phyloP scores from a whole-genome alignment of 257 asterid species.

The Sherardia arvensis region DNA sequence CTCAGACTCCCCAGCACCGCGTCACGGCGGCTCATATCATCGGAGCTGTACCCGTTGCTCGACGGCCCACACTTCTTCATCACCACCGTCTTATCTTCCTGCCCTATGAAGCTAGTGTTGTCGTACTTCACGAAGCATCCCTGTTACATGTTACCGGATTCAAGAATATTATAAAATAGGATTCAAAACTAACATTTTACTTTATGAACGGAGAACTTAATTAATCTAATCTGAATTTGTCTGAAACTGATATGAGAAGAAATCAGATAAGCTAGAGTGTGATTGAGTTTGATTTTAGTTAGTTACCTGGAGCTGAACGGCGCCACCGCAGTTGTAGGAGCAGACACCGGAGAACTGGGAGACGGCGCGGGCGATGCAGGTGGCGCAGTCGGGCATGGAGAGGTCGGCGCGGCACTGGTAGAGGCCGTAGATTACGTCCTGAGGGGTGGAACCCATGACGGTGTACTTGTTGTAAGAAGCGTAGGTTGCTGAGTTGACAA shows the following conservation, averaged over 20 bases:
- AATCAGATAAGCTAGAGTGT: no score
- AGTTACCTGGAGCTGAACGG: constrained; percentile 39
- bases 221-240: no score
- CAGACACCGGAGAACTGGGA: constrained; percentile 45
- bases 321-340: constrained; percentile 65
- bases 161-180: not conserved
- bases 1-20: constrained; percentile 49
- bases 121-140: constrained; percentile 86
- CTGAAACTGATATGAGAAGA: no score
- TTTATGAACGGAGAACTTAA: no score
- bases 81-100: constrained; percentile 71
- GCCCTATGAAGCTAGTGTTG: constrained; percentile 56
- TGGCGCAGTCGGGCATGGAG: constrained; percentile 91
- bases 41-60: constrained; percentile 41
- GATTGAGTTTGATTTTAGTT: no score
- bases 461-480: constrained; percentile 80
- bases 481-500: constrained; percentile 85
- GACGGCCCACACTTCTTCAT: constrained; percentile 92
- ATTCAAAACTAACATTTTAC: no score
- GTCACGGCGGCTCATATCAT: constrained; percentile 52
- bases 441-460: constrained; percentile 48
- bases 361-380: constrained; percentile 64
- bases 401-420: constrained; percentile 86
- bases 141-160: constrained; percentile 10
- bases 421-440: constrained; percentile 53